Percentiles rank a stretch among this genome's conserved stretches.
These are phyloP conservation scores for Jatropha multifida DNA, from an alignment of 441 rosid genomes.

Conservation along the genomic window DNA sequence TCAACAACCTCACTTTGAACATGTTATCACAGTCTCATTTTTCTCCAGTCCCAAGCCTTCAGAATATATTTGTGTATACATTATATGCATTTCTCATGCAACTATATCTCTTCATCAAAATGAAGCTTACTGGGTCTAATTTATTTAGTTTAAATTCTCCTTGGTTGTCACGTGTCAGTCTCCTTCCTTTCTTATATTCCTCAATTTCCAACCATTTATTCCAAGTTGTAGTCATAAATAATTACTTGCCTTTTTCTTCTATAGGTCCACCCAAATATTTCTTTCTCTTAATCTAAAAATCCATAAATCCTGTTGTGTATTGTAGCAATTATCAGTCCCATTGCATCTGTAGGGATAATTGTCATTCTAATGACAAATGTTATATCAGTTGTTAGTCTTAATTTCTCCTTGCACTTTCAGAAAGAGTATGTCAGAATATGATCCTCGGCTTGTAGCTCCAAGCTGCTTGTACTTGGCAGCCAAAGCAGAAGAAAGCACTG, in stretches of 20 bases:
- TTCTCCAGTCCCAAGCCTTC: not conserved
- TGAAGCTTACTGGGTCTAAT: not conserved
- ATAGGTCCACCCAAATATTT: no score
- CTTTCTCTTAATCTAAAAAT: no score
- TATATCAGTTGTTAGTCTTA: slow-evolving; percentile 13
- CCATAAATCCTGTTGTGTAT: no score
- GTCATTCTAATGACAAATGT: slow-evolving; percentile 5
- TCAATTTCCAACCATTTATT: not conserved
- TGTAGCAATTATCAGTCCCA: no score
- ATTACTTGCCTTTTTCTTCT: not conserved
- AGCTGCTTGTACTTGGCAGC: slow-evolving; percentile 94
- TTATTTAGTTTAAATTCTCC: not conserved
- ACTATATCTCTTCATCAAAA: no score
- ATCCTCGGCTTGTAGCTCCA: slow-evolving; percentile 94
- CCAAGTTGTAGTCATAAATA: not conserved
- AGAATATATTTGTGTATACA: not conserved
- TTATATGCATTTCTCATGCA: not conserved
- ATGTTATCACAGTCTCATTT: not conserved
- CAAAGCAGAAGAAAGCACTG: slow-evolving; percentile 97
- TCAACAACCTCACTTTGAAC: not conserved
- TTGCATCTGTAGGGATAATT: not conserved
- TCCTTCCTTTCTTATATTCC: not conserved
- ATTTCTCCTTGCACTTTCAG: slow-evolving; percentile 40
- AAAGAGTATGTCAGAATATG: slow-evolving; percentile 86
- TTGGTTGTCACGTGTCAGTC: not conserved